These are phyloP conservation scores for Colletotrichum sublineola DNA, from an alignment of 2,329 filamentous ascomycete species.

Conservation along the genomic window DNA sequence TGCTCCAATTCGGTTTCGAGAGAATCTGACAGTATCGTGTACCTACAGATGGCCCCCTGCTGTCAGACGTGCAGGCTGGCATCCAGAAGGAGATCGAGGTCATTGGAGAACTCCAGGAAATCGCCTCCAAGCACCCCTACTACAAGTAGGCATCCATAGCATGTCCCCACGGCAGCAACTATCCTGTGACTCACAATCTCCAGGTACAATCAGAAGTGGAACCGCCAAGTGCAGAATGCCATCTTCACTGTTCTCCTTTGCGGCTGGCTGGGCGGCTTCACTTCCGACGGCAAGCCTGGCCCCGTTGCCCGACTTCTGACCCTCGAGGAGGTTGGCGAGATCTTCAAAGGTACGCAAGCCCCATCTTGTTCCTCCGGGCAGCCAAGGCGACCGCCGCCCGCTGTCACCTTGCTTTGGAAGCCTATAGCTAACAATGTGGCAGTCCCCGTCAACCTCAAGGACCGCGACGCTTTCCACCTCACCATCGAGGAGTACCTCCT, in stretches of 20 bases:
- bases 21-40: constrained; percentile 68
- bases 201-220: constrained; percentile 88
- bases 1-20: background rate
- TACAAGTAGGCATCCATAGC: constrained; percentile 77
- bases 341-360: constrained; percentile 74
- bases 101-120: constrained; percentile 76
- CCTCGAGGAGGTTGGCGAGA: constrained; percentile 86
- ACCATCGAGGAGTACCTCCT: constrained; percentile 98
- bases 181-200: constrained; percentile 29
- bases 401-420: background rate
- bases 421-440: constrained; percentile 1
- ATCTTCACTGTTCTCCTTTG: constrained; percentile 68
- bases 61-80: constrained; percentile 77
- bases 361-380: constrained; percentile 13
- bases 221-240: constrained; percentile 85
- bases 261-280: constrained; percentile 85
- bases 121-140: constrained; percentile 90
- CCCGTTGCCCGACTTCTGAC: constrained; percentile 79
- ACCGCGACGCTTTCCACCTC: constrained; percentile 90
- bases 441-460: constrained; percentile 94
- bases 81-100: constrained; percentile 81
- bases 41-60: constrained; percentile 72
- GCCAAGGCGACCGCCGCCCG: background rate
- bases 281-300: constrained; percentile 63
- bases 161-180: background rate